Evolutionary conservation across 352 stramenopile genomes (phyloP).

Genomic region (Phytopythium kandeliae): DNA sequence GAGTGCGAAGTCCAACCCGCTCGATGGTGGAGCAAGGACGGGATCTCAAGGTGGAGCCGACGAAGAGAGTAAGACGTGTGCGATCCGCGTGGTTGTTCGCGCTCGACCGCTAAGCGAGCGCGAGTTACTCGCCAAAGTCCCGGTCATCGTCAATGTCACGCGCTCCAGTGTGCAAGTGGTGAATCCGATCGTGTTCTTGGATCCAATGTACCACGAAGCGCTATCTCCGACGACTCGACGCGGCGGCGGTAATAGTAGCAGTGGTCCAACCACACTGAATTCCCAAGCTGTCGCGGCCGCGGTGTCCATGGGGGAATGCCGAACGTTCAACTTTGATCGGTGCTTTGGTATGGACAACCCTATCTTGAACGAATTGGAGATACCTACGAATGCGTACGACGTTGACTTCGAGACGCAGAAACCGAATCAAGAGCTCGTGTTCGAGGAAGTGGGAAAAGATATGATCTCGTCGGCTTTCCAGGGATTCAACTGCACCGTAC

Average conservation of each 20-base stretch:
- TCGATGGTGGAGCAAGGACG: background rate
- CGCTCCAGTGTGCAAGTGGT: constrained; percentile 52
- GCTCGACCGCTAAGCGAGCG: constrained; percentile 56
- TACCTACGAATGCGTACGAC: constrained; percentile 31
- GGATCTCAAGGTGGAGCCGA: background rate
- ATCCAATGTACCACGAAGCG: constrained; percentile 43
- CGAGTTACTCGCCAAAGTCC: constrained; percentile 40
- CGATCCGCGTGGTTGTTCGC: constrained; percentile 74
- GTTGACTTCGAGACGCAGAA: constrained; percentile 32
- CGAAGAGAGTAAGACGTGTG: constrained; percentile 25
- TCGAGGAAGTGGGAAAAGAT: constrained; percentile 66
- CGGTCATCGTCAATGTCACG: constrained; percentile 46
- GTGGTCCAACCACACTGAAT: constrained; percentile 22
- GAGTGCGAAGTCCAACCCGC: background rate
- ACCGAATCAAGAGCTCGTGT: constrained; percentile 69
- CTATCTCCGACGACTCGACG: constrained; percentile 18
- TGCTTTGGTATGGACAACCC: constrained; percentile 55
- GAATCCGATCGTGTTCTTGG: constrained; percentile 53
- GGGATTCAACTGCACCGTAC: constrained; percentile 80
- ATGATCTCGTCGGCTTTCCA: constrained; percentile 72
- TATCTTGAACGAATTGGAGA: constrained; percentile 16
- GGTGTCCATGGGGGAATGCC: constrained; percentile 38
- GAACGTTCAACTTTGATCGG: constrained; percentile 72
- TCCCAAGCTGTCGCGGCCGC: constrained; percentile 26
- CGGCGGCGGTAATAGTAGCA: constrained; percentile 15